Evolutionary conservation across 1,139 yeast species (phyloP).

Genomic region (Maudiozyma humilis): DNA sequence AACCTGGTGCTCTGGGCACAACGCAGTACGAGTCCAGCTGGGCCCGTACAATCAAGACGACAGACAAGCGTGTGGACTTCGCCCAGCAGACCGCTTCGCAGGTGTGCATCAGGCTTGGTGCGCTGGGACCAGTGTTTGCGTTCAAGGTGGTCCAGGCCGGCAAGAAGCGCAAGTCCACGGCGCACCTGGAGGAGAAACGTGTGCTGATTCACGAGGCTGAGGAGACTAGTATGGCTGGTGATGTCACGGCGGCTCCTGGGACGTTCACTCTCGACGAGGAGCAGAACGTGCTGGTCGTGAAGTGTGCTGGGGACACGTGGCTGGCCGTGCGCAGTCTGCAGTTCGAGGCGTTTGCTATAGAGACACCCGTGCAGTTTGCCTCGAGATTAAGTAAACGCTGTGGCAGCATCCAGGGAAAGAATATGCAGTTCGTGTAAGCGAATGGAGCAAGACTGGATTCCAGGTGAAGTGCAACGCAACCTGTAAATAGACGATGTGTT

Average conservation of each 20-base stretch:
- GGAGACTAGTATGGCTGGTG: no score
- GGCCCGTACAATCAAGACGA: constrained; percentile 48
- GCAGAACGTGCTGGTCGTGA: constrained; percentile 32
- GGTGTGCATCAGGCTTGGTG: constrained; percentile 41
- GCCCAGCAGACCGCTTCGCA: constrained; percentile 31
- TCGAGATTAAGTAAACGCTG: constrained; percentile 39
- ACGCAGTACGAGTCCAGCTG: constrained; percentile 22
- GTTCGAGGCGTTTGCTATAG: constrained; percentile 47
- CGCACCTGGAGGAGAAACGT: constrained; percentile 32
- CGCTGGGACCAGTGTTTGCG: constrained; percentile 54
- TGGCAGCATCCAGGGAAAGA: constrained; percentile 25
- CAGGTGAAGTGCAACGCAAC: no score
- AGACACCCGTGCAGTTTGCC: constrained; percentile 39
- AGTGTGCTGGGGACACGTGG: constrained; percentile 37
- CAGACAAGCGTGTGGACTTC: constrained; percentile 44
- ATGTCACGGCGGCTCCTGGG: constrained; percentile 34
- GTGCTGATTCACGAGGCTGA: constrained; percentile 40
- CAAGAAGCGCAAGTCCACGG: neutral
- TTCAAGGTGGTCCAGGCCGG: constrained; percentile 36
- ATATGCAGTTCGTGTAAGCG: neutral
- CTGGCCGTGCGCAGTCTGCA: constrained; percentile 37
- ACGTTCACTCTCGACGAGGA: constrained; percentile 33
- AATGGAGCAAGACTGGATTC: neutral
- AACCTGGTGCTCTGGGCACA: constrained; percentile 27
- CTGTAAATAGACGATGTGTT: no score